phyloP scores from a whole-genome alignment of 805 yeast genomes.

The fission yeast (Schizosaccharomyces pombe) region ASM294v3 CU329670.1:3704001-3704500 shows the following conservation, averaged over 20 bases:
- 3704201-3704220: background rate
- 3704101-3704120: no score
- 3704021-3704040: background rate
- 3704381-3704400: background rate
- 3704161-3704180: no score
- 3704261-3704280: background rate
- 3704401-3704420: background rate
- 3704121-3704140: no score
- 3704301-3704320: background rate
- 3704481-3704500: background rate
- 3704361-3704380: background rate
- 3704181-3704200: background rate
- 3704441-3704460: background rate
- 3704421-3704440: background rate
- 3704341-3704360: background rate
- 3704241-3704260: background rate
- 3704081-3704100: no score
- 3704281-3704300: background rate
- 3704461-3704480: background rate
- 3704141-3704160: no score
- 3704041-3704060: no score
- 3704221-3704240: background rate
- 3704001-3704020: background rate
- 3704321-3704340: background rate
- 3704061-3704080: no score